Conservation (phyloP, 345 rosid species). For the Moricandia moricandioides region DNA sequence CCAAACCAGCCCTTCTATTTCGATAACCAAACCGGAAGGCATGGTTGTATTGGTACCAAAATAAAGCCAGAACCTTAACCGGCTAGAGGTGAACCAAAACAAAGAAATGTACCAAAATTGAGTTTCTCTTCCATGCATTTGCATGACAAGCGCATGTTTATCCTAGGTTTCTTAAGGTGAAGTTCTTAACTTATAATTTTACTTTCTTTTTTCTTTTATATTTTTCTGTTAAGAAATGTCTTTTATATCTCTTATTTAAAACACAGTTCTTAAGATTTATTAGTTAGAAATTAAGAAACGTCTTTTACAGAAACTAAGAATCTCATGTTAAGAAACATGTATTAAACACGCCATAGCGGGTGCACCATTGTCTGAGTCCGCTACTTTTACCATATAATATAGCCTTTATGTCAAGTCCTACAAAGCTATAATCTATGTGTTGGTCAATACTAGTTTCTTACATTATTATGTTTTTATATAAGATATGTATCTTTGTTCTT, state of each 20-base stretch:
- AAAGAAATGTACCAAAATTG: neutral
- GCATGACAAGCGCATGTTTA: constrained; percentile 12
- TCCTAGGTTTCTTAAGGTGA: too few relatives aligned
- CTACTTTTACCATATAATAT: neutral
- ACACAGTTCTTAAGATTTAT: too few relatives aligned
- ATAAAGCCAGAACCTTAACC: constrained; percentile 4
- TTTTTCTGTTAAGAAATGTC: too few relatives aligned
- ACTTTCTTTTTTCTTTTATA: too few relatives aligned
- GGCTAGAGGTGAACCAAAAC: neutral
- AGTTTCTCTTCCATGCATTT: constrained; percentile 7
- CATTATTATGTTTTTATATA: neutral
- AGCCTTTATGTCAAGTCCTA: constrained; percentile 18
- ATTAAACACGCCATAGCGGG: too few relatives aligned
- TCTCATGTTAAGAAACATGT: too few relatives aligned
- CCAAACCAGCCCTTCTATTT: neutral
- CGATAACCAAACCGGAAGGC: constrained; percentile 8
- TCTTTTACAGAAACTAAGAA: too few relatives aligned
- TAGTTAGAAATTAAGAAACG: too few relatives aligned
- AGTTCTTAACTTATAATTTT: too few relatives aligned
- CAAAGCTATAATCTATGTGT: neutral
- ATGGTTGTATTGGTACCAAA: neutral
- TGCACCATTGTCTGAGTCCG: constrained; percentile 27
- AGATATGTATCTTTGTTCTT: constrained; percentile 10
- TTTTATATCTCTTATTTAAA: too few relatives aligned
- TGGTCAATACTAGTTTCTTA: neutral